Evolutionary conservation across 352 stramenopile genomes (phyloP).

Genomic region (Aphanomyces euteiches): DNA sequence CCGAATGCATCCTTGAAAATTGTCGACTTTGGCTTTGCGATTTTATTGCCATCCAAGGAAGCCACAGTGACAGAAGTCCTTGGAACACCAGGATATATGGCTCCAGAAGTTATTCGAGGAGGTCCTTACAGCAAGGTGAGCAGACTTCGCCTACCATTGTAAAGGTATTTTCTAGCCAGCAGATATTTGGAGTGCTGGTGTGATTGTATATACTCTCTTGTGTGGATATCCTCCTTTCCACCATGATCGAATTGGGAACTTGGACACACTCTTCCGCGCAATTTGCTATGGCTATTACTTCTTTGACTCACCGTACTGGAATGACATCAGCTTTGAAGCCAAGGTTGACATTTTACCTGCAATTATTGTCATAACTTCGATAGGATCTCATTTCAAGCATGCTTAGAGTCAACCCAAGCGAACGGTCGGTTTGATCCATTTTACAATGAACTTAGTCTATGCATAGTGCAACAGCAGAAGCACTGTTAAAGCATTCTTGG

Average conservation of each 20-base stretch:
- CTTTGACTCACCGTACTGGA: conserved; percentile 84
- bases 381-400: conserved; percentile 19
- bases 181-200: conserved; percentile 30
- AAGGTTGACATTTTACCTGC: conserved; percentile 40
- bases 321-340: conserved; percentile 63
- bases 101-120: conserved; percentile 30
- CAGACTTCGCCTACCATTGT: background rate
- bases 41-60: conserved; percentile 46
- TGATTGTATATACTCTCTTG: conserved; percentile 32
- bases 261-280: conserved; percentile 28
- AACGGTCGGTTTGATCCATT: background rate
- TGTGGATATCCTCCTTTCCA: conserved; percentile 34
- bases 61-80: conserved; percentile 57
- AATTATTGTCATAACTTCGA: background rate
- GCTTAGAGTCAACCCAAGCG: conserved; percentile 2
- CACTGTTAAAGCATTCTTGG: conserved; percentile 14
- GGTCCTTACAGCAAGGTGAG: conserved; percentile 21
- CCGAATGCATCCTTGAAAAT: conserved; percentile 70
- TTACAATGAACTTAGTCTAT: background rate
- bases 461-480: background rate
- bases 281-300: conserved; percentile 32
- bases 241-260: conserved; percentile 26
- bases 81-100: conserved; percentile 32
- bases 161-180: conserved; percentile 7
- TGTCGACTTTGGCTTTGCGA: conserved; percentile 87